Base-by-base conservation (phyloP, 2,329 filamentous ascomycete genomes). In the Penicillium decumbens region DNA sequence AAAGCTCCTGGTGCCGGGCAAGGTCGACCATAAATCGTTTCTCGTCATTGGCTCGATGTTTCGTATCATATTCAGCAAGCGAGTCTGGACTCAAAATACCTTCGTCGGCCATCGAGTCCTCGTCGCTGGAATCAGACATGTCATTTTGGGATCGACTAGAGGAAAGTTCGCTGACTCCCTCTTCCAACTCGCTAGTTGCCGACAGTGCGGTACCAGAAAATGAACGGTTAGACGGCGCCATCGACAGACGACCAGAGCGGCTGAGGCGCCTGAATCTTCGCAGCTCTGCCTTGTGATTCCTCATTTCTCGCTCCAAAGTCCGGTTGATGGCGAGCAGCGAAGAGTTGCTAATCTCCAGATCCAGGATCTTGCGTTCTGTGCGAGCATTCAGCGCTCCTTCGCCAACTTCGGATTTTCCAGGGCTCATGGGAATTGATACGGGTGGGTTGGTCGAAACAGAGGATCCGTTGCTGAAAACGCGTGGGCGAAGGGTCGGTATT, bases 271-370 rank as follows among this genome's bases (percentile, higher is more conserved):
- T 83, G 67, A 85, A 97, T 38, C 92, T 80, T 49, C 93, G 84
- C 28, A 98, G 69, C 65, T 98, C 93, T 1, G 87, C 82, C 32
- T 88, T 92, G 63, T 97, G 92, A 66, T 95, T 95, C 24, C 90
- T 83, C 61, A 98, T 79, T 66, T 97, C 89, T 23, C 89, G 82
- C 72, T 98, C 93, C 0, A 98, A 75, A 0, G 90, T 93, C 45
- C 91, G 81, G 66, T 98, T 98, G 72, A 98, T 97, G 35, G 93
- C 93, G 49, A 95, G 81, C 3, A 98, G 79, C 1, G 91, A 96
- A 1, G 89, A 93, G 64, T 98, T 98, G 47, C 88, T 95, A 56
- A 98, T 98, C 67, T 98, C 89, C 5, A 98, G 76, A 67, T 98
- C 93, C 58, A 97, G 81, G 1, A 98, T 91, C 73, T 97, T 98